Conservation (phyloP, 257 asterid genomes). For the Ilex asprella region DNA sequence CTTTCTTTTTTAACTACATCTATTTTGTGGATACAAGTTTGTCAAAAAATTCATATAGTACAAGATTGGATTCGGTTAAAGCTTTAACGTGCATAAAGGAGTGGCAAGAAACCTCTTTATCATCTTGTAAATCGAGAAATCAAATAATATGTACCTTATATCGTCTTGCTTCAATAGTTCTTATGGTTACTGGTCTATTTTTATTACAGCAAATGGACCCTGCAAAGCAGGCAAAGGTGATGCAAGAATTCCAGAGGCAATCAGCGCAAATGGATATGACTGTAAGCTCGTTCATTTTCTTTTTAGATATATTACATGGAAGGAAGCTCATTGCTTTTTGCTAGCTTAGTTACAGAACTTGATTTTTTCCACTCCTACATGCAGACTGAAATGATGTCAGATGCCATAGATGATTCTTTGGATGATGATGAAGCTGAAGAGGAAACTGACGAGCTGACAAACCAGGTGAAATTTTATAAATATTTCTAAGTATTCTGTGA, state of each 20-base stretch:
- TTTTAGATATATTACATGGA: background rate
- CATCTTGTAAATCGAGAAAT: background rate
- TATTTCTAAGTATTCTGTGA: background rate
- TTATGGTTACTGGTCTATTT: background rate
- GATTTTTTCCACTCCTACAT: constrained; percentile 4
- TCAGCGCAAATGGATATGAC: constrained; percentile 97
- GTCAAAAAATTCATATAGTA: background rate
- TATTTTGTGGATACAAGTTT: background rate
- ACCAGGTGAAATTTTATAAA: constrained; percentile 41
- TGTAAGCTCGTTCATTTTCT: constrained; percentile 24
- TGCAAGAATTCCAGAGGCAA: constrained; percentile 87
- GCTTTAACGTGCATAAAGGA: background rate
- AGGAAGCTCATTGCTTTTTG: background rate
- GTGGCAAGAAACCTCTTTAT: background rate
- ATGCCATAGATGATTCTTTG: constrained; percentile 77
- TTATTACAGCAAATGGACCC: constrained; percentile 91
- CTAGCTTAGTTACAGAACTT: background rate
- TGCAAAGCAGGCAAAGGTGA: constrained; percentile 70
- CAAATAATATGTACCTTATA: too few relatives aligned
- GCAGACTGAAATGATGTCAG: constrained; percentile 97
- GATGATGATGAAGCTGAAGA: constrained; percentile 95
- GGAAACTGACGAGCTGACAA: constrained; percentile 88
- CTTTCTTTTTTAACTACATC: background rate
- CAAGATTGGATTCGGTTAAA: background rate
- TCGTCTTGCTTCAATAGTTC: background rate